phyloP scores from a whole-genome alignment of 179 eudicot species.

The Beta corolliflora region DNA sequence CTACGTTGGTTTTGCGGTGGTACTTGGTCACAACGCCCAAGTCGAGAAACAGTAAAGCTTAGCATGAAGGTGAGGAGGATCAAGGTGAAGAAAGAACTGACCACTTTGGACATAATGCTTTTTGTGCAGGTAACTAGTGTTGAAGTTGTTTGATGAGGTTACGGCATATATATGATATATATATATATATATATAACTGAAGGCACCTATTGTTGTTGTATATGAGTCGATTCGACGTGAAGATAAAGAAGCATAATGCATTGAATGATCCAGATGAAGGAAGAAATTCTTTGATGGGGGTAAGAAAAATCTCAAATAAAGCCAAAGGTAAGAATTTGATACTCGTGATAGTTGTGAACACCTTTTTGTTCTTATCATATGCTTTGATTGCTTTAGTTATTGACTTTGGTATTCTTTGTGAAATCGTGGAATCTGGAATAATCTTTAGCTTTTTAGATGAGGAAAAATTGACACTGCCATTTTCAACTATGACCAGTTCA shows the following conservation, averaged over 20 bases:
- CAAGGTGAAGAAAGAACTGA: background rate
- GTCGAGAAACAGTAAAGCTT: constrained; percentile 13
- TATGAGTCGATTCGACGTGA: too few species aligned
- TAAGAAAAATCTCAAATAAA: background rate
- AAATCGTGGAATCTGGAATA: too few species aligned
- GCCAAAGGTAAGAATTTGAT: background rate
- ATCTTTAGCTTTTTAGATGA: too few species aligned
- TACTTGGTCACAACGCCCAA: background rate
- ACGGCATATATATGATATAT: too few species aligned
- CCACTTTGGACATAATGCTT: constrained; percentile 4
- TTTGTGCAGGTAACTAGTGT: background rate
- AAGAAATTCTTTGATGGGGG: background rate
- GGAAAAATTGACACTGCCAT: too few species aligned
- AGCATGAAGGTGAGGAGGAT: constrained; percentile 5
- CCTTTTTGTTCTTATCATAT: background rate
- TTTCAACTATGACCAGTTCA: too few species aligned
- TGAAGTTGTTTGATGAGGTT: background rate
- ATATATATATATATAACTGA: too few species aligned
- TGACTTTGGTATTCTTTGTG: too few species aligned
- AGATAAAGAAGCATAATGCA: too few species aligned
- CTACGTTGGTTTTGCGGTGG: background rate
- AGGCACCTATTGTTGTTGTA: too few species aligned
- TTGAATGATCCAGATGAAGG: background rate
- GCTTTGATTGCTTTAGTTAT: background rate
- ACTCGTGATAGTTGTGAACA: constrained; percentile 7